phyloP scores from a whole-genome alignment of 805 yeast species.

The Brettanomyces sp. region DNA sequence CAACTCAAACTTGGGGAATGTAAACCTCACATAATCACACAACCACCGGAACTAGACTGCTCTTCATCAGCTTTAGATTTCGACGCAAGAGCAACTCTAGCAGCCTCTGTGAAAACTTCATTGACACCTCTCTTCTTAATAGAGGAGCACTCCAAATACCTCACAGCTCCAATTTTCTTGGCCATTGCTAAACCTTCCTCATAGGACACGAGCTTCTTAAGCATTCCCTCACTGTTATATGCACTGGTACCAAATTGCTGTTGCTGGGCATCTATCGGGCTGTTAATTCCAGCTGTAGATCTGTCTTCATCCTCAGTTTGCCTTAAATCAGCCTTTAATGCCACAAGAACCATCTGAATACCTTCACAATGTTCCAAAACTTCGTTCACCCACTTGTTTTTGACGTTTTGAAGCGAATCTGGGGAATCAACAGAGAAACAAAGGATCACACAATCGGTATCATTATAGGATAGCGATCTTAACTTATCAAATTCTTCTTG shows the following conservation, averaged over 20 bases:
- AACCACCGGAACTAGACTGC: conserved; percentile 29
- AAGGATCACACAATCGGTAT: conserved; percentile 93
- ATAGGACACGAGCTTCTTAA: conserved; percentile 60
- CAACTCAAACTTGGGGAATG: neutral
- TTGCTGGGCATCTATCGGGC: neutral
- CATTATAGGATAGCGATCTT: conserved; percentile 85
- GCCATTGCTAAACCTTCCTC: conserved; percentile 94
- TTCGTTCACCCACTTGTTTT: conserved; percentile 94
- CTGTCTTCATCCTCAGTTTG: conserved; percentile 37
- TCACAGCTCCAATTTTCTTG: conserved; percentile 82
- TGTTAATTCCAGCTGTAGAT: conserved; percentile 18
- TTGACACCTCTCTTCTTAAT: conserved; percentile 96
- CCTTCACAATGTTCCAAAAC: conserved; percentile 96
- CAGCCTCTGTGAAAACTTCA: conserved; percentile 98
- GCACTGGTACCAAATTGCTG: conserved; percentile 12
- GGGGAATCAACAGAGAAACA: conserved; percentile 92
- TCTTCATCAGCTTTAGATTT: conserved; percentile 43
- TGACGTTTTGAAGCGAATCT: conserved; percentile 91
- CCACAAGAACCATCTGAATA: conserved; percentile 86
- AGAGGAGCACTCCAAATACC: conserved; percentile 95
- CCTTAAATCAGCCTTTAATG: conserved; percentile 89
- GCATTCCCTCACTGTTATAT: conserved; percentile 19
- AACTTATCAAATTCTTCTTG: conserved; percentile 96
- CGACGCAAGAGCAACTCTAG: conserved; percentile 89
- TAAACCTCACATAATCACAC: conserved; percentile 17